Base-by-base conservation (phyloP, 352 stramenopile genomes). In the Globisporangium okanoganense region DNA sequence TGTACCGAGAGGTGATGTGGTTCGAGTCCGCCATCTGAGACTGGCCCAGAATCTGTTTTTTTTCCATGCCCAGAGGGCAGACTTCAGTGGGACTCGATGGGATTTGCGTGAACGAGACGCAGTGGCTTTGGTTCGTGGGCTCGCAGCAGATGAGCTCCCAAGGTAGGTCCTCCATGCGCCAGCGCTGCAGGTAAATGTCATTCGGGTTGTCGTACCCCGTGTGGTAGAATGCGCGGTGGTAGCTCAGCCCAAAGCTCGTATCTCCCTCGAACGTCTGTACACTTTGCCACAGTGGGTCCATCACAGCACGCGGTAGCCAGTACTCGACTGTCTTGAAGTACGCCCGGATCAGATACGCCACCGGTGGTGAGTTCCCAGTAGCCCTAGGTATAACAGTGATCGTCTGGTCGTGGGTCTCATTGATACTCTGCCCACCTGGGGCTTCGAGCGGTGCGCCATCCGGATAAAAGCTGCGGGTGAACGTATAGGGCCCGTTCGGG, bases 321-420 rank as follows among this genome's bases (percentile, higher is more conserved):
- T 98, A 99, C 67, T 98, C 93, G 31, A 98, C 85, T 0, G 91
- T 98, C 62, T 94, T 92, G 77, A 93, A 99, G 73, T 98, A 99
- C 2, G 94, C 97, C 2, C 96, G 88, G 24, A 97, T 82, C 22
- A 99, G 79, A 55, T 93, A 97, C 0, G 94, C 93, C 2, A 33
- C 22, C n/a, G 70, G 64, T 13, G 70, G 65, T 52, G 43, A 2
- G 4, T 22, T 24, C 2, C 25, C 47, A 53, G 16, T 76, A 14
- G 54, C 80, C 64, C n/a, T 22, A 16, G 65, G 31, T 22, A 84
- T 45, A 24, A 89, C 31, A 22, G 77, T 79, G 1, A 98, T 69
- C 1, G 92, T 98, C 59, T 98, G 92, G 59, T 99, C 97, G 44
- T 90, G 86, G 0, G 96, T 99, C 72, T 98, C 85, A 61, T 98